A percentile compares a stretch with the other conserved stretches of the same genome.
Evolutionary conservation across 2,329 filamentous ascomycete species (phyloP).

Genomic region (Gnomoniopsis smithogilvyi): DNA sequence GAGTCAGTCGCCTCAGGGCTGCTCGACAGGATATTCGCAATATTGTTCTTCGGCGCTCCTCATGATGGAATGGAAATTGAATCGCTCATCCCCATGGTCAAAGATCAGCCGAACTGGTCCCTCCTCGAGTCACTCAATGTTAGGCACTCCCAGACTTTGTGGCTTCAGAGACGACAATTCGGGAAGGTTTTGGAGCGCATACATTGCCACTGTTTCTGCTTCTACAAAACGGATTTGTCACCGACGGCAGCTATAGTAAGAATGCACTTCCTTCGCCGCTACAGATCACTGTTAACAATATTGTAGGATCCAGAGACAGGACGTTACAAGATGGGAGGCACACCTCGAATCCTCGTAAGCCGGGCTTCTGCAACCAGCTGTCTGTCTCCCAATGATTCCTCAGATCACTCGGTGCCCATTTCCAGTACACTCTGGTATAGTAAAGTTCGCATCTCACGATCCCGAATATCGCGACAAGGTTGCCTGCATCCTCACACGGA

Average conservation of each 20-base stretch:
- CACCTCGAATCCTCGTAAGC: background rate
- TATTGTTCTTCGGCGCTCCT: conserved; percentile 7
- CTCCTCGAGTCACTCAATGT: background rate
- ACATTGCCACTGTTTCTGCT: background rate
- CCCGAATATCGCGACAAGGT: background rate
- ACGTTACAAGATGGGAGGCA: conserved; percentile 1
- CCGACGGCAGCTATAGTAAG: background rate
- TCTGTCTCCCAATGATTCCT: background rate
- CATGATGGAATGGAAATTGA: conserved; percentile 10
- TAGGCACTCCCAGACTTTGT: background rate
- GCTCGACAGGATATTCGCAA: background rate
- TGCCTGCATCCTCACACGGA: background rate
- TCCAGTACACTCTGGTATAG: background rate
- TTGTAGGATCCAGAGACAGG: background rate
- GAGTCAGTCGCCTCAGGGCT: background rate
- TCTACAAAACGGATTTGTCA: background rate
- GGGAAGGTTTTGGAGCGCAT: background rate
- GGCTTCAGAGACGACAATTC: background rate
- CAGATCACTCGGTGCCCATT: background rate
- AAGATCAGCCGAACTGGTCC: background rate
- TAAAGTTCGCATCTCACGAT: conserved; percentile 1
- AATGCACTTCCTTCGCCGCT: background rate
- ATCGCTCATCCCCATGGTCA: conserved; percentile 6
- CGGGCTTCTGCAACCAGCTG: background rate
- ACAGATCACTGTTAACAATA: background rate